These are phyloP conservation scores for Mesembryanthemum crystallinum DNA, from an alignment of 148 eudicot genomes.

Conservation along the genomic window DNA sequence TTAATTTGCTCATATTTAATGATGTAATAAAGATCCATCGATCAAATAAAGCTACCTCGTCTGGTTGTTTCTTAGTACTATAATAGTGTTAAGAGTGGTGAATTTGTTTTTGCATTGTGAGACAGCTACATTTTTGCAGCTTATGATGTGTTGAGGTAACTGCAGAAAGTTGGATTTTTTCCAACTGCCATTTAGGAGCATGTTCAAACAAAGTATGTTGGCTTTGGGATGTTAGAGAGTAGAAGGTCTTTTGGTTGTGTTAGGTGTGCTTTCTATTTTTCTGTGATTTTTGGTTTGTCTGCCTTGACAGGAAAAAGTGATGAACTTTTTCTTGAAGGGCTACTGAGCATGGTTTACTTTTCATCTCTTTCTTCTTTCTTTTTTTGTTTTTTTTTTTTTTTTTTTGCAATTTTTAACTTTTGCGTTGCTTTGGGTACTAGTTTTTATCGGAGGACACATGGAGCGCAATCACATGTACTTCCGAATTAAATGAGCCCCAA, in stretches of 20 bases:
- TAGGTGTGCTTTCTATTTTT: not conserved
- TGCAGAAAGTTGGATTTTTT: not conserved
- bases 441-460: too few relatives aligned
- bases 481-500: too few relatives aligned
- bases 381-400: too few relatives aligned
- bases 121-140: not conserved
- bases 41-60: not conserved
- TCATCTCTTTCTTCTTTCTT: too few relatives aligned
- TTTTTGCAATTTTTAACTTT: too few relatives aligned
- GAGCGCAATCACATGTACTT: too few relatives aligned
- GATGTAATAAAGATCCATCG: not conserved
- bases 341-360: not conserved
- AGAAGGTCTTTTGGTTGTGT: not conserved
- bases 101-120: not conserved
- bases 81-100: not conserved
- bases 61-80: not conserved
- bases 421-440: too few relatives aligned
- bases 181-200: not conserved
- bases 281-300: not conserved
- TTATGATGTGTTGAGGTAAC: not conserved
- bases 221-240: not conserved
- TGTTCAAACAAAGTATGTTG: not conserved
- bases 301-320: not conserved
- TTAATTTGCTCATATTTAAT: not conserved
- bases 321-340: too few relatives aligned